phyloP scores from a whole-genome alignment of 768 basidiomycete species.

The Boletus sp. region DNA sequence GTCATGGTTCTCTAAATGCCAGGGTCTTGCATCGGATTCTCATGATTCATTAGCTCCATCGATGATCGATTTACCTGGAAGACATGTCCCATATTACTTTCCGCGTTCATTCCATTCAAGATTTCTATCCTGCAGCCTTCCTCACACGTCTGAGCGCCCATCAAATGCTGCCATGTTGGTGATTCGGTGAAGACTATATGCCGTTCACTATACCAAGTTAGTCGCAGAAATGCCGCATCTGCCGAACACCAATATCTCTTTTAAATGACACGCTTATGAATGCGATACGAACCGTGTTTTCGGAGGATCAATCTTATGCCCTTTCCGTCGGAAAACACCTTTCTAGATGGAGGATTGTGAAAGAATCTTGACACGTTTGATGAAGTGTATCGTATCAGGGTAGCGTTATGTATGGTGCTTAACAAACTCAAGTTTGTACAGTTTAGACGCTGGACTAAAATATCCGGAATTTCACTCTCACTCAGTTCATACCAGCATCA shows the following conservation, averaged over 20 bases:
- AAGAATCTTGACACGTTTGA: not conserved
- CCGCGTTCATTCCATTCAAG: not conserved
- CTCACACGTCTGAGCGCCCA: not conserved
- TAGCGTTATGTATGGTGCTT: not conserved
- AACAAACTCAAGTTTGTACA: not conserved
- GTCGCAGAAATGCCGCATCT: not conserved
- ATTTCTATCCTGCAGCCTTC: not conserved
- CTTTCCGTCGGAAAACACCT: not conserved
- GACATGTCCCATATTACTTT: not conserved
- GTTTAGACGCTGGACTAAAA: not conserved
- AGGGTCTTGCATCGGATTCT: not conserved
- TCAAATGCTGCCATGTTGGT: not conserved
- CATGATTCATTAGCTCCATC: not conserved
- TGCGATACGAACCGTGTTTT: not conserved
- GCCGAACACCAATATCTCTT: not conserved
- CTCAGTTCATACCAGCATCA: not conserved
- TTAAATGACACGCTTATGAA: no score
- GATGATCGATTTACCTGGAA: not conserved
- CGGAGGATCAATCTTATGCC: not conserved
- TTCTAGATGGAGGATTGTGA: not conserved
- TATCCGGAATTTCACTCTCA: not conserved
- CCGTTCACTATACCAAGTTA: constrained; percentile 7
- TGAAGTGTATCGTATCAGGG: not conserved
- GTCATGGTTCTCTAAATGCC: not conserved
- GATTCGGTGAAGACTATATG: not conserved